Evolutionary conservation across 2,329 filamentous ascomycete species (phyloP), one percentile per base, ranked within the genome.

Genomic region (Tricladium varicosporioides): DNA sequence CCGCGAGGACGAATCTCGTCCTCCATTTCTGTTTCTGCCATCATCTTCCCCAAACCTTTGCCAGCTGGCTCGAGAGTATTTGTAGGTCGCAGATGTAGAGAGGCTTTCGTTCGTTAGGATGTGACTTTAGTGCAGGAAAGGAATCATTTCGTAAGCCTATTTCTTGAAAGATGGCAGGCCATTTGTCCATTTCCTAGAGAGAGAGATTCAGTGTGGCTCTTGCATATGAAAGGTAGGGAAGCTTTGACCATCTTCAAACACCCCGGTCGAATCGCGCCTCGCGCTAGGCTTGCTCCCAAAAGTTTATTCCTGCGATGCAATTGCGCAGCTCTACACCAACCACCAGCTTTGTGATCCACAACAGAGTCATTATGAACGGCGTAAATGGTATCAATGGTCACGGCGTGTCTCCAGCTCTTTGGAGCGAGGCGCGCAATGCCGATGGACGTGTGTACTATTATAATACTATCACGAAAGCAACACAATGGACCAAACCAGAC

Each of bases 371-470:
- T 54, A 69, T 70, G 67, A 68, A 66, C 46, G 58, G 55, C 15
- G 65, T 62, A 49, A 70, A 70, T 48, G 68, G 64, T 53, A 64
- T 66, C 15, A 71, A 71, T 59, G 68, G 68, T 53, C 65, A 71
- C 52, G 55, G 54, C 14, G 60, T 61, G 36, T 55, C 79, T 60
- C 77, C 80, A 52, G 74, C 78, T 55, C 71, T 82, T 45, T 97
- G 92, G 92, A 86, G 90, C 73, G 89, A 94, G 73, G 87, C 90
- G 65, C 87, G 86, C 65, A 90, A 88, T 64, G 77, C 86, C 2
- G 92, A 96, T 69, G 93, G 92, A 63, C 85, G 90, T 65, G 80
- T 85, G 48, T 99, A 99, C 74, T 99, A 95, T 73, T 96, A 92
- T 79, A 96, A 99, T 72, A 76, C 85, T 11, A 76, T 84, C 60